Conservation (phyloP, 331 rosid genomes). For the Malus hybrid region DNA sequence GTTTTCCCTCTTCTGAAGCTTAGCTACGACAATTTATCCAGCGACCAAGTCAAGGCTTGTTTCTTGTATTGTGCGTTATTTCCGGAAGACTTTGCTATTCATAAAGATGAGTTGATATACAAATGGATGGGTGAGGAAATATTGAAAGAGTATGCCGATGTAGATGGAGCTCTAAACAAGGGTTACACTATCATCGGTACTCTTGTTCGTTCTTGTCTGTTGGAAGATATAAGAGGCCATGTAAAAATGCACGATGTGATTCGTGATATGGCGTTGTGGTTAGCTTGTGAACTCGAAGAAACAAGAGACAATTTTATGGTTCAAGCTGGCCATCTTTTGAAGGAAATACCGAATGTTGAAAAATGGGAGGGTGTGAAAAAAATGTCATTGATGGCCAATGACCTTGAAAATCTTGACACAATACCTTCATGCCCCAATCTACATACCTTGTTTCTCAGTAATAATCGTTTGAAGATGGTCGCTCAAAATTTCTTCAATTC, state of each 20-base stretch:
- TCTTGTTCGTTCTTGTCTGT: no score
- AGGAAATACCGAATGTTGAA: not conserved
- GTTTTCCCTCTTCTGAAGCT: no score
- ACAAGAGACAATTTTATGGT: not conserved
- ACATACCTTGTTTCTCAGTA: not conserved
- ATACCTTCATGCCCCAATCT: not conserved
- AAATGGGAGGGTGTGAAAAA: constrained; percentile 9
- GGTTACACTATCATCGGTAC: no score
- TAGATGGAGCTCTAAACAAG: no score
- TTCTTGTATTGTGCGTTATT: no score
- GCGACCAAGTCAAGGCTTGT: no score
- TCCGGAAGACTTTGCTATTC: no score
- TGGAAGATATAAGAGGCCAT: no score
- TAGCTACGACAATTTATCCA: no score
- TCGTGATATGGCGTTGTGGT: constrained; percentile 23
- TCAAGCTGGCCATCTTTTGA: not conserved
- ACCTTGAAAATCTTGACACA: not conserved
- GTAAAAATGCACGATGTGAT: constrained; percentile 6
- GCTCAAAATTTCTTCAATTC: not conserved
- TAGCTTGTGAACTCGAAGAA: constrained; percentile 10
- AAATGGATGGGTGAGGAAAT: no score
- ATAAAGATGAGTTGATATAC: no score
- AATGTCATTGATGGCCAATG: constrained; percentile 2
- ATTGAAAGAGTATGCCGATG: no score
- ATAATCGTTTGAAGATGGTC: not conserved